Conservation (phyloP, 495 filamentous ascomycete genomes). For the Lophiostoma macrostomum region DNA sequence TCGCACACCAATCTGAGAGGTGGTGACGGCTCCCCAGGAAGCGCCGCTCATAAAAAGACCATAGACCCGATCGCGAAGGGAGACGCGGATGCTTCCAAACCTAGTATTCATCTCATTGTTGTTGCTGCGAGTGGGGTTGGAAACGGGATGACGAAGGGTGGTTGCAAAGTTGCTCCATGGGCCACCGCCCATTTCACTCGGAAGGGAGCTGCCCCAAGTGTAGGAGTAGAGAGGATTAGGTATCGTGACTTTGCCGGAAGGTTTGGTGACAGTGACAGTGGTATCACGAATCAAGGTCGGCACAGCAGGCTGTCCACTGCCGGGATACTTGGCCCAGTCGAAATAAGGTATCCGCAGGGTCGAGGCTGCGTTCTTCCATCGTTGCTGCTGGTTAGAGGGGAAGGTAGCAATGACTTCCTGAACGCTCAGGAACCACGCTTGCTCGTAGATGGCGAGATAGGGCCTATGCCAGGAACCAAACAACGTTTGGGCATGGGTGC, state of each 20-base stretch:
- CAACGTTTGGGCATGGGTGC: slow-evolving; percentile 59
- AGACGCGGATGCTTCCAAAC: slow-evolving; percentile 16
- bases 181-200: slow-evolving; percentile 23
- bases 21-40: slow-evolving; percentile 21
- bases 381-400: slow-evolving; percentile 35
- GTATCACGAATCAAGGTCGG: slow-evolving; percentile 26
- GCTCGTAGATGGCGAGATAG: slow-evolving; percentile 66
- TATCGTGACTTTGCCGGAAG: slow-evolving; percentile 23
- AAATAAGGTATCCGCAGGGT: slow-evolving; percentile 33
- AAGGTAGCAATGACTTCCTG: slow-evolving; percentile 54
- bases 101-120: slow-evolving; percentile 23
- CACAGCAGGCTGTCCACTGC: slow-evolving; percentile 16
- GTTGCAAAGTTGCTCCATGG: slow-evolving; percentile 21
- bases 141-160: slow-evolving; percentile 28
- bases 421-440: slow-evolving; percentile 53
- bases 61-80: slow-evolving; percentile 29
- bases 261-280: slow-evolving; percentile 26
- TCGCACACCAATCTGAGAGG: slow-evolving; percentile 19
- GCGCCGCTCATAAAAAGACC: slow-evolving; percentile 22
- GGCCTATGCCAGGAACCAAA: slow-evolving; percentile 72
- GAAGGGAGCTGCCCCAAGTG: slow-evolving; percentile 19
- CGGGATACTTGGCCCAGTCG: slow-evolving; percentile 30
- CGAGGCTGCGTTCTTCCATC: slow-evolving; percentile 21
- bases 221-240: slow-evolving; percentile 32
- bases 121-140: slow-evolving; percentile 28